Percentiles rank a stretch among this genome's conserved stretches.
Conservation (phyloP, 768 basidiomycete species). For the Psilocybe sp. region DNA sequence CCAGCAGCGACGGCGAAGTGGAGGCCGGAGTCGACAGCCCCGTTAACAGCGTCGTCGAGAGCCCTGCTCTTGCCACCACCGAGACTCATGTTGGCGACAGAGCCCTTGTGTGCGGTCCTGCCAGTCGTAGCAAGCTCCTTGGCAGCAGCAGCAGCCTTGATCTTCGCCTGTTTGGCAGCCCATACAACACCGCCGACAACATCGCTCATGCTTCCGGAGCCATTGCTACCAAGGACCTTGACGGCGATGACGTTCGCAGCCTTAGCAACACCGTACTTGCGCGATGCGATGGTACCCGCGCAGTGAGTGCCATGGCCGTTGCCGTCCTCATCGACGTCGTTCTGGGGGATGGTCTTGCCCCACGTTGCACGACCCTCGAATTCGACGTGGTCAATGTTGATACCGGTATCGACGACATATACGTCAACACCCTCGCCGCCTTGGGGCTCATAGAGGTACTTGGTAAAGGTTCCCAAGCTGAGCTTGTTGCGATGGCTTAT, state of each 20-base stretch:
- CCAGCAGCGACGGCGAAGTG: constrained; percentile 98
- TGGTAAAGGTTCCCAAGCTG: constrained; percentile 76
- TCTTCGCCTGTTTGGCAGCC: constrained; percentile 55
- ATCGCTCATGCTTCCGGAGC: constrained; percentile 93
- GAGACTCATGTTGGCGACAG: constrained; percentile 96
- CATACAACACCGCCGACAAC: constrained; percentile 87
- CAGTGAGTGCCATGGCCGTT: constrained; percentile 97
- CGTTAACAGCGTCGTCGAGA: constrained; percentile 83
- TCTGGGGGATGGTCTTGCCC: constrained; percentile 88
- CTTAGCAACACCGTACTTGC: constrained; percentile 95
- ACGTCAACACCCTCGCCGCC: constrained; percentile 96
- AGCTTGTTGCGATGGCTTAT: constrained; percentile 84
- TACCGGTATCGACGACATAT: constrained; percentile 85
- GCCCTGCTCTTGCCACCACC: constrained; percentile 91
- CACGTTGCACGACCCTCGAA: constrained; percentile 88
- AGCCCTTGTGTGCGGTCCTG: constrained; percentile 85
- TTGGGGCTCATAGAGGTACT: constrained; percentile 65
- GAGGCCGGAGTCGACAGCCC: constrained; percentile 77
- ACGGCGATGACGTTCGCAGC: constrained; percentile 85
- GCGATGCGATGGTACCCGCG: constrained; percentile 93
- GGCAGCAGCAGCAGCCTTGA: constrained; percentile 57
- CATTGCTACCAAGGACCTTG: constrained; percentile 92
- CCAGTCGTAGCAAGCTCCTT: constrained; percentile 71
- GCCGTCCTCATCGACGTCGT: constrained; percentile 84
- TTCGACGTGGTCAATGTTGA: constrained; percentile 81